Evolutionary conservation across 169 alveolate genomes (phyloP), one percentile per base, ranked within the genome.

Genomic region (Perkinsus olseni): DNA sequence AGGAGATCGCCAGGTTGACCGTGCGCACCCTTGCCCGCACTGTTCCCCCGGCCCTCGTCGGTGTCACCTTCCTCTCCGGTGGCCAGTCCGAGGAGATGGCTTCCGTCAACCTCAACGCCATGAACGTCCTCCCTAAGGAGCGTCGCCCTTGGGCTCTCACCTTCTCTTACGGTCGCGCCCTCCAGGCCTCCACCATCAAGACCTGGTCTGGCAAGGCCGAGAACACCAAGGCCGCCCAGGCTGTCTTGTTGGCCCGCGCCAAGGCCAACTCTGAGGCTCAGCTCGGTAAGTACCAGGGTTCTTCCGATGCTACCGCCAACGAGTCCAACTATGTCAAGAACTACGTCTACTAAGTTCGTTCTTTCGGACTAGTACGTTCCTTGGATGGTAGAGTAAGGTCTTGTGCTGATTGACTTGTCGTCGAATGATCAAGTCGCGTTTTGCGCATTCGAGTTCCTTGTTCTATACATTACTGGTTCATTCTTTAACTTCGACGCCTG

Each of bases 161-260:
- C 48, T 98, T 98, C 98, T 98, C 99, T 36, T 98, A 98, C 94
- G 99, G 99, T 92, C 96, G 99, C 94, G 99, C 99, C 37, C 97
- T 98, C 38, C 98, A 98, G 96, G 96, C 98, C 36, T 95, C 99
- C 24, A 96, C 97, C 91, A 95, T 98, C 39, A 98, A 98, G 96
- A 96, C 99, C 38, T 98, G 99, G 99, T 95, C 94, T 74, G 99
- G 99, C 45, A 97, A 98, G 94, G 94, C 94, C 45, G 99, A 97
- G 93, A 98, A 98, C 94, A 97, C 97, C 92, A 74, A 74, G 91
- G 98, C 97, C 40, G 99, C 99, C 38, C 98, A 98, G 94, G 97
- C 96, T 93, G 98, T 98, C 38, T 95, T 98, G 91, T 38, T 98
- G 91, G 95, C 95, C 92, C 96, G 99, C 96, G 99, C 99, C 74